Base-by-base conservation (phyloP, 2,329 filamentous ascomycete species). In the Paraphoma chrysanthemicola region DNA sequence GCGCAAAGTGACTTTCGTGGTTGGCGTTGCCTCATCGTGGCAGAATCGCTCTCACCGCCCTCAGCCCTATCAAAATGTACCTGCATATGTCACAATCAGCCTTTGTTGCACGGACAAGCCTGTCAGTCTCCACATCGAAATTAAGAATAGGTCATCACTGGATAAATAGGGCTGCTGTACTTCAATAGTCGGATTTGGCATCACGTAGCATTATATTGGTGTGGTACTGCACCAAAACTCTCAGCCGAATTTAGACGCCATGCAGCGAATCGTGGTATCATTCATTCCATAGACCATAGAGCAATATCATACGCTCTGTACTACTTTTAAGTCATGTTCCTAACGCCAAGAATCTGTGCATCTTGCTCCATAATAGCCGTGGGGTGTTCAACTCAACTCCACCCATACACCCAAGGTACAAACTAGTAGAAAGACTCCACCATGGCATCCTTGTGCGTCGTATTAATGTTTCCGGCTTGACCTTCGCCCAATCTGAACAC, bases 361-460 rank as follows among this genome's bases (percentile, higher is more conserved):
- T 23, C 23, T 23, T 23, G 23, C 23, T 23, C 23, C 23, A 23
- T 3, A 23, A 3, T 23, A 5, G 23, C 23, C 23, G 23, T 23
- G 23, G 23, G 23, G 23, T 23, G 23, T 23, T 23, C 23, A 23
- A 3, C 5, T 23, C 23, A 23, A 23, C 23, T 23, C 23, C 23
- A 23, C 23, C 23, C 2, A 23, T 2, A 23, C 23, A 11, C 39
- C 39, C 12, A 16, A n/a, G 14, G 39, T 16, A n/a, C 7, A 42
- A 44, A 63, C 85, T 85, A 99, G 83, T 99, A 99, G 82, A 98
- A 99, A 71, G 92, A 96, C 84, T 99, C 95, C 60, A 99, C 95
- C 87, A 99, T 96, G 65, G 93, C 95, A 78, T 98, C 94, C 86
- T 97, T 98, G 83, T 97, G 89, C 68, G 82, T 88, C 50, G 88